Evolutionary conservation across 2,329 filamentous ascomycete genomes (phyloP), one percentile per base, ranked within the genome.

Genomic region (Cordyceps farinosa): DNA sequence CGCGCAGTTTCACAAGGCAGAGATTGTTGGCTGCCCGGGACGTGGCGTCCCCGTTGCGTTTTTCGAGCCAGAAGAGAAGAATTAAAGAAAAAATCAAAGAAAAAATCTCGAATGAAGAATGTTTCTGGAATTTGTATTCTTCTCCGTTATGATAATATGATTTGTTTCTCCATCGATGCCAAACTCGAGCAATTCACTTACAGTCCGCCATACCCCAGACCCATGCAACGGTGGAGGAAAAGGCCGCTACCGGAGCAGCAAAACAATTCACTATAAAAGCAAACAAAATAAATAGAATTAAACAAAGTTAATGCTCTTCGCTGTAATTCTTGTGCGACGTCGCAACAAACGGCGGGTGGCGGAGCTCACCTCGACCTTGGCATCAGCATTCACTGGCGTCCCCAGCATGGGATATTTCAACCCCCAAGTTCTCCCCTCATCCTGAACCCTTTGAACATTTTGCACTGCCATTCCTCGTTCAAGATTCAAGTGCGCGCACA

Each of bases 11-110:
- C 74, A 79, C 67, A 77, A 77, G 67, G 74, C 78, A 3, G 78
- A 80, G 64, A 71, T 80, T 36, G 78, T 80, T 1, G 79, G 78
- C 4, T 74, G 73, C 29, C 79, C 79, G 0, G 76, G 77, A 2
- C 71, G 78, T 6, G 78, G 78, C 2, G 78, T 80, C 2, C 74
- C 74, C 7, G 71, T 81, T 45, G 76, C 74, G 1, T 67, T 80
- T 5, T 76, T 71, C 47, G 74, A 78, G 64, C 64, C 68, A 10
- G 60, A 57, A 53, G 36, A 40, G 30, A 32, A 42, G 30, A 51
- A 61, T 27, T 29, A 54, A 60, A 10, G 30, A 7, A 32, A 42
- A 22, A 51, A 61, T 27, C 22, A 54, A 60, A 10, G 30, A 7
- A 22, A 22, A 22, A 6, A 27, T 34, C 27, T 5, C 6, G 17